Base-by-base conservation (phyloP, 2,329 filamentous ascomycete genomes). In the Aureobasidium sp. region DNA sequence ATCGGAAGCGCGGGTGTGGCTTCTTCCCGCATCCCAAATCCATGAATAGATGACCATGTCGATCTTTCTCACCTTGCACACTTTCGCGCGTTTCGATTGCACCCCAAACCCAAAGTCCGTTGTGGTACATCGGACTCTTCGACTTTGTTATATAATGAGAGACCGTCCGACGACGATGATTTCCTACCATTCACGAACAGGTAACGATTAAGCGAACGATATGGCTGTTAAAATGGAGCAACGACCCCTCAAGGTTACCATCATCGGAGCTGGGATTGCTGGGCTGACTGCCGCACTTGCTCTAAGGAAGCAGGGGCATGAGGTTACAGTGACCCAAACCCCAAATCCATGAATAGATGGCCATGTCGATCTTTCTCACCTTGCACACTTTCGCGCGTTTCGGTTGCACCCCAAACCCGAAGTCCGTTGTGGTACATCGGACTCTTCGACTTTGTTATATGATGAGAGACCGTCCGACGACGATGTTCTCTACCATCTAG, bases 181-280 rank as follows among this genome's bases (percentile, higher is more conserved):
- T 9, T 24, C 8, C 5, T 19, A 15, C 19, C 17, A 17, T 29
- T 4, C 9, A 42, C 35, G 22, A 15, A 40, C 17, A 15, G n/a
- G 15, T 5, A 19, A 12, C 35, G 37, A 7, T 19, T 19, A 7
- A 48, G 2, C 27, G 29, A 19, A 40, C 24, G 24, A 31, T 5
- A 60, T 60, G 57, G 45, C 57, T 42, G 33, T 60, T 7, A 45
- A 35, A 14, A 60, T 60, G 9, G 35, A 60, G 42, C 22, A n/a
- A 33, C 57, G 29, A n/a, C 58, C 62, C 6, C 48, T 63, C n/a
- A 58, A 29, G 22, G 62, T 61, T 12, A 60, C 52, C 6, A 62
- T 64, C 4, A 60, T 64, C 11, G 62, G 62, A 45, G 62, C 50
- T 54, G 62, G 62, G 2, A 59, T 64, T 11, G 62, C 62, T 39